A percentile compares a stretch with the other conserved stretches of the same genome.
Evolutionary conservation across 208 protist genomes (phyloP).

Genomic region (Perkinsela sp.): DNA sequence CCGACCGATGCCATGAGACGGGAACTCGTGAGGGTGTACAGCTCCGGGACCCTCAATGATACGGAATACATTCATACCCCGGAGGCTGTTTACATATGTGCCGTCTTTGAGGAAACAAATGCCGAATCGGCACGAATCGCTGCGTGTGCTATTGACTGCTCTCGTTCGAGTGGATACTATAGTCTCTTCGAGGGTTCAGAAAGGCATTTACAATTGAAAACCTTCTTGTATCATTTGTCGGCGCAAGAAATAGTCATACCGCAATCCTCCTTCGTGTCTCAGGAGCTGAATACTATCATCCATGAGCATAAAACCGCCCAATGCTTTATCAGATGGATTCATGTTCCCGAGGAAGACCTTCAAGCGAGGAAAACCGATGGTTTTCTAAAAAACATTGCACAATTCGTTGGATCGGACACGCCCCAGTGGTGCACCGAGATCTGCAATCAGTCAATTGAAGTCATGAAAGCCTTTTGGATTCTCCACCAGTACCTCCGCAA

Average conservation of each 20-base stretch:
- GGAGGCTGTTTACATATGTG: constrained; percentile 7
- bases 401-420: neutral
- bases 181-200: constrained; percentile 4
- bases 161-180: neutral
- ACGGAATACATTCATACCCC: constrained; percentile 1
- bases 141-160: neutral
- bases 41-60: constrained; percentile 64
- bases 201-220: constrained; percentile 6
- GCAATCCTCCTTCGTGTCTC: neutral
- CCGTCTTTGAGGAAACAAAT: constrained; percentile 6
- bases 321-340: neutral
- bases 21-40: constrained; percentile 56
- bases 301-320: neutral
- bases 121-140: neutral
- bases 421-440: neutral
- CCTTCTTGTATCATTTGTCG: neutral
- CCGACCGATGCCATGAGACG: constrained; percentile 15
- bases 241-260: neutral
- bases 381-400: neutral
- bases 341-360: neutral
- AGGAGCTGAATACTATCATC: neutral
- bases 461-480: neutral
- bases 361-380: neutral
- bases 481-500: neutral
- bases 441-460: neutral